Evolutionary conservation across 352 stramenopile genomes (phyloP).

Genomic region (Globisporangium parvum): DNA sequence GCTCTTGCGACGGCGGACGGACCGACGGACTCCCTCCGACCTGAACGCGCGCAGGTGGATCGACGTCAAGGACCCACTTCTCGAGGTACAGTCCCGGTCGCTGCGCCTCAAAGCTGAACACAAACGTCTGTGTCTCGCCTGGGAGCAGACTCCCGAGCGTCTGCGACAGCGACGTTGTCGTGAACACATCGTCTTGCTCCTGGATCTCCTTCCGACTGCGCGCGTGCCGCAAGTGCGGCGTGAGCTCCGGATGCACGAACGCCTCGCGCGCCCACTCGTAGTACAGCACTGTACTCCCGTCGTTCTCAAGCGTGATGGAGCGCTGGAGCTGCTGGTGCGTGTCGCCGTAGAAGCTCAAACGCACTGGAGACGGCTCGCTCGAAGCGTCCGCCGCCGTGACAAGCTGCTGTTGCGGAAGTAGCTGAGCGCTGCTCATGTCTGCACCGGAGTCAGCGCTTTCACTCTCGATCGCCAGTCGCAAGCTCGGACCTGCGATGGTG

Average conservation of each 20-base stretch:
- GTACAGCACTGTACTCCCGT: constrained; percentile 46
- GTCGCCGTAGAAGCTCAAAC: constrained; percentile 40
- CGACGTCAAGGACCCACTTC: constrained; percentile 60
- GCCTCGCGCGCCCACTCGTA: constrained; percentile 48
- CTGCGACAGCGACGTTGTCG: constrained; percentile 40
- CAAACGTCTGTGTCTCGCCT: constrained; percentile 38
- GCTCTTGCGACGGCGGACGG: too few species aligned
- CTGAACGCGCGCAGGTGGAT: constrained; percentile 28
- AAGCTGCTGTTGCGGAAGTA: background rate
- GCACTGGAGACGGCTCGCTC: constrained; percentile 8
- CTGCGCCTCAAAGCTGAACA: constrained; percentile 52
- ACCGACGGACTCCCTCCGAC: too few species aligned
- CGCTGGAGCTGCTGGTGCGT: constrained; percentile 37
- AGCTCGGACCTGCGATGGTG: constrained; percentile 6
- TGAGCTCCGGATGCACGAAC: constrained; percentile 22
- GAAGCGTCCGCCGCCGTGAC: background rate
- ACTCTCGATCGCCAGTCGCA: constrained; percentile 5
- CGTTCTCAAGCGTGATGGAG: constrained; percentile 33
- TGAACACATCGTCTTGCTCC: background rate
- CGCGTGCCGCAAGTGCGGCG: constrained; percentile 13
- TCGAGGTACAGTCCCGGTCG: constrained; percentile 52
- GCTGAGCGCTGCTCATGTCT: background rate
- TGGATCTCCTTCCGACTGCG: constrained; percentile 14
- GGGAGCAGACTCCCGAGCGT: constrained; percentile 45
- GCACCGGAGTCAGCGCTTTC: background rate